phyloP scores from a whole-genome alignment of 1,284 basidiomycete genomes.

The Afroboletus lepidellus region DNA sequence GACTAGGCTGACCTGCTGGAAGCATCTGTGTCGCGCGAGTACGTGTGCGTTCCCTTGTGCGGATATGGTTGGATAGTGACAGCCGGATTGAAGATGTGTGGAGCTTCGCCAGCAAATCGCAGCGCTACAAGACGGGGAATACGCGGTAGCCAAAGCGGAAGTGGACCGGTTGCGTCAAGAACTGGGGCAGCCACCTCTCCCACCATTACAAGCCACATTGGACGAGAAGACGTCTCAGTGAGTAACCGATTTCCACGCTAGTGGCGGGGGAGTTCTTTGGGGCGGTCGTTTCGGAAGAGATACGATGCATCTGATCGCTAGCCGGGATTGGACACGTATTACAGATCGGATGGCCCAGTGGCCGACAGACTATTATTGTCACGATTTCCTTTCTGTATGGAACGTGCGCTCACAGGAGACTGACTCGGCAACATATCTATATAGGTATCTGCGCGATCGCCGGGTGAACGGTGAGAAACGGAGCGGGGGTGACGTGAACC shows the following conservation, averaged over 20 bases:
- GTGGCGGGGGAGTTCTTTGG: constrained; percentile 5
- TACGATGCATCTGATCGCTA: constrained; percentile 1
- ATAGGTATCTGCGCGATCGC: constrained; percentile 37
- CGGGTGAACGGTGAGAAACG: constrained; percentile 38
- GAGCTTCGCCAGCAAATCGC: constrained; percentile 66
- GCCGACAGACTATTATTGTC: constrained; percentile 4
- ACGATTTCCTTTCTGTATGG: constrained; percentile 6
- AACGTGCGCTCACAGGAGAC: constrained; percentile 22
- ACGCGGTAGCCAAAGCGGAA: constrained; percentile 65
- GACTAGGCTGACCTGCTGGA: constrained; percentile 54
- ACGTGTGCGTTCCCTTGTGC: constrained; percentile 19
- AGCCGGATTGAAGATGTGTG: constrained; percentile 46
- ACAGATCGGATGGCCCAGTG: neutral
- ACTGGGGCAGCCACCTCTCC: constrained; percentile 69
- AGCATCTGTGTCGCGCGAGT: constrained; percentile 62
- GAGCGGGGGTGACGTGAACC: constrained; percentile 27
- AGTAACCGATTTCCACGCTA: constrained; percentile 33
- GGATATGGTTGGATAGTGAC: constrained; percentile 13
- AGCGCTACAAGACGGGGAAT: constrained; percentile 68
- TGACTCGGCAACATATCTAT: constrained; percentile 8
- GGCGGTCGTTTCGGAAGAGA: constrained; percentile 1
- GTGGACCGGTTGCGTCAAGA: constrained; percentile 72
- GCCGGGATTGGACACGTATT: constrained; percentile 3
- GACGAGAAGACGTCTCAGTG: constrained; percentile 74
- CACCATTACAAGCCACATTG: constrained; percentile 64